Conservation (phyloP, 2,329 filamentous ascomycete species). For the Phaeosphaeria sp. region DNA sequence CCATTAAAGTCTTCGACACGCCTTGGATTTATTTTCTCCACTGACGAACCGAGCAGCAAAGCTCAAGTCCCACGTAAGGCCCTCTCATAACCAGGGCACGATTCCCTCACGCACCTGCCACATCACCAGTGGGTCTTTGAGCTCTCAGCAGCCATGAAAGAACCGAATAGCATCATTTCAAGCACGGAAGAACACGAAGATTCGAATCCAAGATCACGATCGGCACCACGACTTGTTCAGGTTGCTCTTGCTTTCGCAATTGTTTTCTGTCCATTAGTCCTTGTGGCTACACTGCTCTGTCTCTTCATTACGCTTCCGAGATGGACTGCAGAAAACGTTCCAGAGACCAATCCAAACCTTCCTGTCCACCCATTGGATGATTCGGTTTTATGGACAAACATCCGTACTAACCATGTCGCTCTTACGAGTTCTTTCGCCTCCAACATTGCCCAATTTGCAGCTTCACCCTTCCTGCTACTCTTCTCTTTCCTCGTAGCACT, state of each 20-base stretch:
- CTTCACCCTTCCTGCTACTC: not conserved
- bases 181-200: not conserved
- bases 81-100: too few relatives aligned
- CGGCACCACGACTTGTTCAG: not conserved
- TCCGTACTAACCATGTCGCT: not conserved
- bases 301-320: not conserved
- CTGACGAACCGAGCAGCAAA: not conserved
- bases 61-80: not conserved
- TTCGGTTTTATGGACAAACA: not conserved
- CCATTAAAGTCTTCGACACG: not conserved
- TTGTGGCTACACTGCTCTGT: not conserved
- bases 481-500: slow-evolving; percentile 1
- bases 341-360: not conserved
- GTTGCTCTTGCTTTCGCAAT: not conserved
- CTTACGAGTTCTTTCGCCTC: not conserved
- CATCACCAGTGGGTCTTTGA: too few relatives aligned
- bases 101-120: too few relatives aligned
- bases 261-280: not conserved
- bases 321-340: not conserved
- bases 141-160: not conserved
- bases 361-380: not conserved
- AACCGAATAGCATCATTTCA: not conserved
- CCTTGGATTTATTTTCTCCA: not conserved
- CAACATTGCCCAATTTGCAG: not conserved
- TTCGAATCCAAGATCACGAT: not conserved